Conservation (phyloP, 2,329 filamentous ascomycete species). For the Kalmusia sp. region DNA sequence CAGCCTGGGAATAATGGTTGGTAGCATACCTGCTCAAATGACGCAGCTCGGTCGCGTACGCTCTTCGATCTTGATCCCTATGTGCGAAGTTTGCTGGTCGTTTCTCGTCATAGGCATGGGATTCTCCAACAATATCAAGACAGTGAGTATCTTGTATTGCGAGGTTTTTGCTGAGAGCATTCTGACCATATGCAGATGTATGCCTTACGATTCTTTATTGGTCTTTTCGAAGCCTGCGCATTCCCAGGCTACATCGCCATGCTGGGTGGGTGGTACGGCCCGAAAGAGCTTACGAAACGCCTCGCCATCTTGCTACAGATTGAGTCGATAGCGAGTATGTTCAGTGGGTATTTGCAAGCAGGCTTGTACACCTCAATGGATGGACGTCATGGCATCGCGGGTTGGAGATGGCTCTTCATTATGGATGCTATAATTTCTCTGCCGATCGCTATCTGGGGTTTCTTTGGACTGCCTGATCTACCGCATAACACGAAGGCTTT, state of each 20-base stretch:
- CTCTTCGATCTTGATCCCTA: no score
- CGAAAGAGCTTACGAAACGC: not conserved
- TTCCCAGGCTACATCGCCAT: not conserved
- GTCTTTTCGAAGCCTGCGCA: not conserved
- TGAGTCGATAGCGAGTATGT: not conserved
- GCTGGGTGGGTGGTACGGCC: not conserved
- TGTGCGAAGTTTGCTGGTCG: no score
- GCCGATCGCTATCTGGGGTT: not conserved
- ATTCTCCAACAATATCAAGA: no score
- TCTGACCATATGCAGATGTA: no score
- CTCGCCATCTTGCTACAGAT: not conserved
- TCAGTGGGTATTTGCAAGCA: not conserved
- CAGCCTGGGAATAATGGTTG: no score
- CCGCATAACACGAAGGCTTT: no score
- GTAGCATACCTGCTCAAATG: no score
- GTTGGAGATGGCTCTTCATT: conserved; percentile 5
- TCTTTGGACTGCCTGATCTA: not conserved
- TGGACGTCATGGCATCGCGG: not conserved
- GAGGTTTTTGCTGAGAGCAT: no score
- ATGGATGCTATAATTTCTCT: not conserved
- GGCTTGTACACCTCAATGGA: not conserved
- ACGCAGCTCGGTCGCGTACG: no score
- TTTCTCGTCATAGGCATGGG: no score
- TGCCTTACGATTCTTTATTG: not conserved
- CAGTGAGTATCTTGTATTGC: no score